Conservation (phyloP, 1,284 basidiomycete genomes). For the Ustilago lituana region DNA sequence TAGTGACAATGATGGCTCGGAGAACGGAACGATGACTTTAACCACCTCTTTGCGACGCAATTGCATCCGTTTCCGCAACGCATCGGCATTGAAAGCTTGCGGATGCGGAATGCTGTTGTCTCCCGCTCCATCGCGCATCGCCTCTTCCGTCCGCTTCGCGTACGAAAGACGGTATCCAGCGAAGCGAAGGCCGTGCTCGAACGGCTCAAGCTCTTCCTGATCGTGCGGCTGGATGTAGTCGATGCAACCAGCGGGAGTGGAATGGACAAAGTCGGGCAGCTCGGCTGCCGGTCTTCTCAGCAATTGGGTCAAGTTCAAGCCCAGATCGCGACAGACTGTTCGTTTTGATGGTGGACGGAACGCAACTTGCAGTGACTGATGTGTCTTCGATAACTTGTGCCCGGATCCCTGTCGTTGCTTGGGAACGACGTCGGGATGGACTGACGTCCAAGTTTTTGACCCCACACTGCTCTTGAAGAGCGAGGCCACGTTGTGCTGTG, state of each 20-base stretch:
- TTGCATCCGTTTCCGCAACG: constrained; percentile 7
- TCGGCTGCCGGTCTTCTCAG: background rate
- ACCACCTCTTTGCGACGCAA: constrained; percentile 28
- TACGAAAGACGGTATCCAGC: constrained; percentile 15
- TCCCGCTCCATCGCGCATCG: background rate
- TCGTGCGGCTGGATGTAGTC: background rate
- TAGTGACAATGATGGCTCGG: constrained; percentile 12
- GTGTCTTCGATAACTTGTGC: no score
- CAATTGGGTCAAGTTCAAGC: constrained; percentile 8
- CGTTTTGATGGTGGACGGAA: constrained; percentile 4
- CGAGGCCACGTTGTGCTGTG: constrained; percentile 8
- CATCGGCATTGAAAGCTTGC: constrained; percentile 10
- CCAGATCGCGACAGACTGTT: constrained; percentile 8
- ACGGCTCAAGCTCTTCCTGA: background rate
- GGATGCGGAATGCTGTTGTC: background rate
- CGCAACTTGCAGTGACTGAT: background rate
- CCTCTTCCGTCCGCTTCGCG: background rate
- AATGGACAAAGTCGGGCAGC: constrained; percentile 12
- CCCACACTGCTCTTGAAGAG: background rate
- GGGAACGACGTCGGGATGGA: constrained; percentile 2
- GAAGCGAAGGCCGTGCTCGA: constrained; percentile 15
- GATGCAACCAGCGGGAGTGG: background rate
- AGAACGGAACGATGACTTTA: constrained; percentile 42
- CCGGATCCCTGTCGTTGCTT: no score
- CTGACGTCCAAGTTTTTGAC: constrained; percentile 9